phyloP scores from a whole-genome alignment of 2,329 filamentous ascomycete genomes.

The Alternaria novae-zelandiae region DNA sequence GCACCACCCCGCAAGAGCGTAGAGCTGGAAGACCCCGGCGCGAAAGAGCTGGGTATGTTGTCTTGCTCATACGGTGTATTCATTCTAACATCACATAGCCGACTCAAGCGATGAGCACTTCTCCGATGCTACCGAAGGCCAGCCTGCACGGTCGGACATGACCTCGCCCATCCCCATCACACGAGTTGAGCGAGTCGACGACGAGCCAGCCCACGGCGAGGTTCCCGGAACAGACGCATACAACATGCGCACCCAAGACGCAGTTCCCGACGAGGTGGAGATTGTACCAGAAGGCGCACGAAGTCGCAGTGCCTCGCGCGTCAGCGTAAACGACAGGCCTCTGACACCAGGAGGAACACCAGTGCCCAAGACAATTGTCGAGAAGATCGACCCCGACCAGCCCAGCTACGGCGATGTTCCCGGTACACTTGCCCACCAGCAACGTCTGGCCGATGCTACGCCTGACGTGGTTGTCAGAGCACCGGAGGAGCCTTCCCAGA shows the following conservation, averaged over 20 bases:
- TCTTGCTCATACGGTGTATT: no score
- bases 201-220: slow-evolving; percentile 64
- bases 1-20: slow-evolving; percentile 62
- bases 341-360: slow-evolving; percentile 59
- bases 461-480: slow-evolving; percentile 64
- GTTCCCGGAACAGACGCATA: slow-evolving; percentile 67
- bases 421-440: slow-evolving; percentile 64
- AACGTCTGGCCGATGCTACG: slow-evolving; percentile 63
- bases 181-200: slow-evolving; percentile 68
- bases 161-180: slow-evolving; percentile 65
- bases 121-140: slow-evolving; percentile 69
- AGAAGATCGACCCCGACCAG: slow-evolving; percentile 64
- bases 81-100: slow-evolving; percentile 22
- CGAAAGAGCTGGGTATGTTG: slow-evolving; percentile 60
- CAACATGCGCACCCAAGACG: slow-evolving; percentile 63
- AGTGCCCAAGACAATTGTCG: slow-evolving; percentile 66
- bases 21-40: slow-evolving; percentile 63
- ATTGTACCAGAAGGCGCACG: slow-evolving; percentile 55
- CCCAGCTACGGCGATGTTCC: slow-evolving; percentile 68
- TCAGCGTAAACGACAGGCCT: slow-evolving; percentile 55
- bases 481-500: slow-evolving; percentile 47
- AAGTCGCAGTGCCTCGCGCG: slow-evolving; percentile 48
- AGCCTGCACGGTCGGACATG: slow-evolving; percentile 49
- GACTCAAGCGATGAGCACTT: slow-evolving; percentile 67
- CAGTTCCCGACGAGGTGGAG: slow-evolving; percentile 69